A percentile compares a stretch with the other conserved stretches of the same genome.
phyloP scores from a whole-genome alignment of 2,329 filamentous ascomycete genomes.

The Tolypocladium tropicale region DNA sequence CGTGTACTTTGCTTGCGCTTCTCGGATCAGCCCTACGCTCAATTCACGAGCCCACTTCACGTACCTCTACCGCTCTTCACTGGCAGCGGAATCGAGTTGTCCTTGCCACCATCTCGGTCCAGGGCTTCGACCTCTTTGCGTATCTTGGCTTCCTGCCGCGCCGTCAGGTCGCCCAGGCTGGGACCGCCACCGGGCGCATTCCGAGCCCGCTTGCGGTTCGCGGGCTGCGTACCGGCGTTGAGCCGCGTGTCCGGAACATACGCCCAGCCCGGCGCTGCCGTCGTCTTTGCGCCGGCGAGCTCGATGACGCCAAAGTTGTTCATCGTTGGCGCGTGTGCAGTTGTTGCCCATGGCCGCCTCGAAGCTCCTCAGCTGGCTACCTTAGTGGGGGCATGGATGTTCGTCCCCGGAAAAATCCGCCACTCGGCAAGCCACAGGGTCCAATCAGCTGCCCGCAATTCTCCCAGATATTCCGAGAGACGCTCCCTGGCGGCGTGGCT shows the following conservation, averaged over 20 bases:
- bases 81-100: conserved; percentile 61
- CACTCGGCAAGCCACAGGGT: background rate
- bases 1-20: conserved; percentile 46
- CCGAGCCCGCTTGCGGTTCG: conserved; percentile 63
- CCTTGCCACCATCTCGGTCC: conserved; percentile 67
- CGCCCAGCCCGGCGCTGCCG: conserved; percentile 76
- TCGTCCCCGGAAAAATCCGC: conserved; percentile 9
- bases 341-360: background rate
- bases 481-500: background rate
- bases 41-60: conserved; percentile 4
- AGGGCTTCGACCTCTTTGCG: conserved; percentile 74
- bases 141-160: conserved; percentile 74
- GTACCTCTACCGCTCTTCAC: conserved; percentile 36
- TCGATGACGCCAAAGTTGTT: conserved; percentile 73
- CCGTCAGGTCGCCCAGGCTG: conserved; percentile 56
- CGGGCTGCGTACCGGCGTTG: conserved; percentile 39
- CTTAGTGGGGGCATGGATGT: no score
- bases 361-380: no score
- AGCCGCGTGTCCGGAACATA: conserved; percentile 71
- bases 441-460: conserved; percentile 9
- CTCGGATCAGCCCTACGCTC: background rate
- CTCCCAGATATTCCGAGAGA: background rate
- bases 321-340: conserved; percentile 26
- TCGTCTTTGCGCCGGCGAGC: conserved; percentile 59
- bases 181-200: conserved; percentile 36